Evolutionary conservation across 495 filamentous ascomycete genomes (phyloP).

Genomic region (Glonium stellatum): DNA sequence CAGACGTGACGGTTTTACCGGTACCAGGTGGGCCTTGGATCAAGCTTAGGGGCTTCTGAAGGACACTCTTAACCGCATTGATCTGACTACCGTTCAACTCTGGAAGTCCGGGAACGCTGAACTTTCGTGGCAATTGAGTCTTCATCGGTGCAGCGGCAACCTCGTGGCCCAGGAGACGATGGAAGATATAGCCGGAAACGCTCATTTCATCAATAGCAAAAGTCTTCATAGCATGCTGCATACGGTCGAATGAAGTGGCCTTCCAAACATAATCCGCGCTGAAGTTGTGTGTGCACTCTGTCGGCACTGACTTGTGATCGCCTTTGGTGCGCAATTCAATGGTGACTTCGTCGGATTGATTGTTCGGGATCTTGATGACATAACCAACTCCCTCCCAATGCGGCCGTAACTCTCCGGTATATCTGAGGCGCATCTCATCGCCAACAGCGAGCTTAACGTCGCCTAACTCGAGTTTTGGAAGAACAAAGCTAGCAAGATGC

Average conservation of each 20-base stretch:
- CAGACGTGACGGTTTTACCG: conserved; percentile 98
- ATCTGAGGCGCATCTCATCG: conserved; percentile 96
- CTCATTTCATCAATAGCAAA: conserved; percentile 98
- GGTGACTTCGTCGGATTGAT: conserved; percentile 96
- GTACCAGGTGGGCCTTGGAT: conserved; percentile 97
- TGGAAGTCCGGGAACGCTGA: conserved; percentile 89
- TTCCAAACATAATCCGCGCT: conserved; percentile 99
- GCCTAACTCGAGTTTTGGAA: conserved; percentile 94
- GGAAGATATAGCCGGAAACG: conserved; percentile 97
- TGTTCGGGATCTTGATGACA: conserved; percentile 99
- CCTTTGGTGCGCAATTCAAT: conserved; percentile 87
- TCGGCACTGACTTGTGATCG: conserved; percentile 89
- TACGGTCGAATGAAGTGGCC: conserved; percentile 96
- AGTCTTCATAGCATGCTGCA: conserved; percentile 99
- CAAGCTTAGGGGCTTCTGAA: conserved; percentile 86
- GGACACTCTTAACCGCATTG: conserved; percentile 89
- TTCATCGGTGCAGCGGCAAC: conserved; percentile 96
- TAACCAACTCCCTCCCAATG: conserved; percentile 99
- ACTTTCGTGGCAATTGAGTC: conserved; percentile 91
- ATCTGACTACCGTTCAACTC: conserved; percentile 96
- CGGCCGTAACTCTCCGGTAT: conserved; percentile 86
- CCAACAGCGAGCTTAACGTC: conserved; percentile 98
- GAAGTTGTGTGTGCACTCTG: conserved; percentile 96
- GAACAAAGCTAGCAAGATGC: conserved; percentile 88
- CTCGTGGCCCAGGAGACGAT: conserved; percentile 92